These are phyloP conservation scores for Scutellaria galericulata DNA, from an alignment of 257 asterid genomes.

Conservation along the genomic window DNA sequence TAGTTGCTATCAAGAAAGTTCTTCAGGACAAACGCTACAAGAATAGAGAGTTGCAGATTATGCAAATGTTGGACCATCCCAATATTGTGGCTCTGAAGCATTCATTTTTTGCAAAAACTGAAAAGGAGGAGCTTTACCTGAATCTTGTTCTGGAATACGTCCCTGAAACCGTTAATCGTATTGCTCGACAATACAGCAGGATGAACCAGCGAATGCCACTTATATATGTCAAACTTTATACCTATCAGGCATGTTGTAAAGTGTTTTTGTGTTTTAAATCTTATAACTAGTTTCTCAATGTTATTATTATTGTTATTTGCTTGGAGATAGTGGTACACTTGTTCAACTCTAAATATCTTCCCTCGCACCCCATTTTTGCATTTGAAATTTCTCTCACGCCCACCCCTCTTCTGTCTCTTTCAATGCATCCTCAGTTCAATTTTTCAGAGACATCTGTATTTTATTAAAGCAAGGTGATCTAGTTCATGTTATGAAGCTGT, in stretches of 20 bases:
- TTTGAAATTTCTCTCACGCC: not conserved
- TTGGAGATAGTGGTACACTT: not conserved
- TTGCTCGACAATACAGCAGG: conserved; percentile 91
- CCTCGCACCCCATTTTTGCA: conserved; percentile 17
- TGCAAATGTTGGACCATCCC: conserved; percentile 99
- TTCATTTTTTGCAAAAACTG: conserved; percentile 86
- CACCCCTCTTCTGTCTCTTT: not conserved
- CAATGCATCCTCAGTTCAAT: conserved; percentile 11
- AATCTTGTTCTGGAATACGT: conserved; percentile 95
- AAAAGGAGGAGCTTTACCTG: conserved; percentile 91
- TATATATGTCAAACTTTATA: conserved; percentile 88
- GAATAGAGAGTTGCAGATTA: conserved; percentile 93
- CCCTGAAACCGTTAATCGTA: conserved; percentile 93
- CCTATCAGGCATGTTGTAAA: conserved; percentile 71
- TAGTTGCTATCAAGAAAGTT: conserved; percentile 95
- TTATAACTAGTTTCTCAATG: not conserved
- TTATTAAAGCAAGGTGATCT: conserved; percentile 14
- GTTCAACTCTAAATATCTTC: not conserved
- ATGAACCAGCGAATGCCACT: conserved; percentile 90
- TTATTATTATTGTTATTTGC: not conserved
- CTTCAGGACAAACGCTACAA: conserved; percentile 98
- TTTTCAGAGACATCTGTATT: not conserved
- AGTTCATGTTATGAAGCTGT: not conserved
- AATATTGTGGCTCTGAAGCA: conserved; percentile 90
- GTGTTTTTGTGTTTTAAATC: not conserved